Evolutionary conservation across 2,329 filamentous ascomycete species (phyloP), one percentile per base, ranked within the genome.

Genomic region (Sporothrix humicola): DNA sequence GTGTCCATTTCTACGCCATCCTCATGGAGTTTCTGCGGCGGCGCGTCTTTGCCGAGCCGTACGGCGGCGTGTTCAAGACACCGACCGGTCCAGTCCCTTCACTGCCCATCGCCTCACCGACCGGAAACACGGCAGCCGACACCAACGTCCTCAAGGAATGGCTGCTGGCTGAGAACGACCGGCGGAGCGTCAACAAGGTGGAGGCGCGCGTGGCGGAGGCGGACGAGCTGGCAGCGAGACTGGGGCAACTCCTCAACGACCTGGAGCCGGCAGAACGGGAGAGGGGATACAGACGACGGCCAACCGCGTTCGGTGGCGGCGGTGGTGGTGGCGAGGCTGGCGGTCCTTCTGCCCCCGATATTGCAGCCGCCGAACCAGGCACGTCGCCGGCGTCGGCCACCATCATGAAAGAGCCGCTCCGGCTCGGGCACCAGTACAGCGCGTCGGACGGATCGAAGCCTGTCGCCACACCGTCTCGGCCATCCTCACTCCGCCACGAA

Each of bases 1-100:
- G 56, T 44, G 69, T 52, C 12, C 69, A 71, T 17, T 71, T 71
- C 10, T 31, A 13, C 9, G 69, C 69, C 42, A 71, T 71, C 3
- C 23, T 71, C 13, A 63, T 71, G 44, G 69, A 71, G 52, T 71
- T 31, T n/a, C 7, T 71, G 15, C 42, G 54, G 20, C 20, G 44
- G 1, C 7, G 26, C 37, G 56, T 63, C 8, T 71, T 71, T 15
- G 42, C 15, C 54, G 54, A 50, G 44, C 42, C 8, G 42, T 71
- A 63, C 15, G 69, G 42, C 20, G 69, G 69, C 42, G 23, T 71
- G 15, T 63, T 71, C 46, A 23, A 58, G 20, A 15, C 15, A 13
- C 20, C 42, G 20, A 6, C 37, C 2, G 31, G 31, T 5, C 52
- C 42, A 1, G 54, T 31, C 12, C n/a, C 42, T n/a, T 37, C 52